Evolutionary conservation across 2,329 filamentous ascomycete species (phyloP).

Genomic region (Fusarium verrucosum): DNA sequence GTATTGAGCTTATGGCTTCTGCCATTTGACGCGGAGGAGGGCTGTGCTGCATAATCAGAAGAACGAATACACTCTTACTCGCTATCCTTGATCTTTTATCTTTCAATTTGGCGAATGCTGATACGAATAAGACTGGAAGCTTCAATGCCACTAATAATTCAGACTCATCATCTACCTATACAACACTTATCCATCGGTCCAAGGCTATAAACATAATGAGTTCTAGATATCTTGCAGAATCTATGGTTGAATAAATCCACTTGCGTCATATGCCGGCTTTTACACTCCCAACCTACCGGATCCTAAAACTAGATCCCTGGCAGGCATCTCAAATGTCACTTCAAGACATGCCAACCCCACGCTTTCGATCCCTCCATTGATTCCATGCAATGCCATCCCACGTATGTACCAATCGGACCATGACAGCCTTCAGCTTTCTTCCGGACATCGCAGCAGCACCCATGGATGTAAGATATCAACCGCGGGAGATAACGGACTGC

Average conservation of each 20-base stretch:
- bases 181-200: background rate
- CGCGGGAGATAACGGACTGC: constrained; percentile 16
- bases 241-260: background rate
- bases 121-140: background rate
- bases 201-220: background rate
- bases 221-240: background rate
- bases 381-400: background rate
- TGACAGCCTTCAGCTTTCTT: background rate
- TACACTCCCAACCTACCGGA: constrained; percentile 1
- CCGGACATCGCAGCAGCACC: background rate
- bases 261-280: constrained; percentile 12
- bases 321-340: constrained; percentile 13
- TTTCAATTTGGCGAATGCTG: background rate
- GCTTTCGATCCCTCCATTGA: constrained; percentile 8
- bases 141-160: background rate
- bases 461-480: constrained; percentile 3
- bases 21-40: constrained; percentile 1
- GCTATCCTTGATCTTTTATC: background rate
- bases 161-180: background rate
- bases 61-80: background rate
- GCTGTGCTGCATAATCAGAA: background rate
- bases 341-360: constrained; percentile 23
- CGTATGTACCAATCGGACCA: constrained; percentile 1
- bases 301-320: constrained; percentile 16
- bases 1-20: constrained; percentile 5